Evolutionary conservation across 306 rosid species (phyloP), one percentile per base, ranked within the genome.

Genomic region (Vigna unguiculata): DNA sequence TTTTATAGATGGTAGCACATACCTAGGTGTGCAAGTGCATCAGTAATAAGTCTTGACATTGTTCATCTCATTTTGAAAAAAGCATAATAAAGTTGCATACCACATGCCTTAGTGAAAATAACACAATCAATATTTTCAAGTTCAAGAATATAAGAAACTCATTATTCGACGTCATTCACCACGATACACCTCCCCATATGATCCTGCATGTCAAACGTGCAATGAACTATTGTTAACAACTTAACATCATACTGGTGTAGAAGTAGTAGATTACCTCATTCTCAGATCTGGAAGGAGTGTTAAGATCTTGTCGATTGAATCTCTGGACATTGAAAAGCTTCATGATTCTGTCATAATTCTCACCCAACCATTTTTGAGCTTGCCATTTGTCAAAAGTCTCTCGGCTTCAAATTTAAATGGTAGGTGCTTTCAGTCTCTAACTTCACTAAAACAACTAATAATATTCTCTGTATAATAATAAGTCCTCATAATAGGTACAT

Each of bases 361-460:
- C 96, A 4, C 96, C 96, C 98, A 98, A 95, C 99, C 99, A 96
- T 61, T 83, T 85, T 75, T 91, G 97, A 77, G 98, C 98, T 87
- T 89, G 87, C 92, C 91, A 86, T 80, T 87, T 96, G 71, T 92
- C 82, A 22, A 96, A 96, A 90, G 91, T 91, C 21, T 92, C 97
- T 32, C 93, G 97, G 89, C 99, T 96, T 80, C 90, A 88, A 88
- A 84, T 78, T 38, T 45, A 59, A 80, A 80, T 57, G 19, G 32
- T 3, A 59, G 73, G 12, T 20, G 49, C 25, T 72, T 71, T 93
- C 69, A 90, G 79, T 80, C 74, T 71, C 60, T 46, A 45, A 28
- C 58, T 12, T 32, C 15, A 75, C 41, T 16, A 20, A 34, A 75
- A 49, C 6, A 7, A 51, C 3, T 51, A 51, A 51, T 51, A 51